These are phyloP conservation scores for Metschnikowia cerradonensis DNA, from an alignment of 805 yeast species.

Conservation along the genomic window DNA sequence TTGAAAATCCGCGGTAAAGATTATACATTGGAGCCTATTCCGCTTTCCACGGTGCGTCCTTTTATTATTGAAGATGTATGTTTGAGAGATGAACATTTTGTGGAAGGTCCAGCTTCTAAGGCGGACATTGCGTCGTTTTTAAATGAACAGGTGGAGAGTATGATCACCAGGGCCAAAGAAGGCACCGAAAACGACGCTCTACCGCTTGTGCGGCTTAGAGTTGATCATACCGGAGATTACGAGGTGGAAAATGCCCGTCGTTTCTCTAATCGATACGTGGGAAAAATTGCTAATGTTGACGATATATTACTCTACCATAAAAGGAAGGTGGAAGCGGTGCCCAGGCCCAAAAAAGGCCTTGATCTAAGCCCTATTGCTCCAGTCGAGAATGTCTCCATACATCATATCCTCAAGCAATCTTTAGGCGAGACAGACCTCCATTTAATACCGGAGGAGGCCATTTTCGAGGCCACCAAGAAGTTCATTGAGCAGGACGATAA, in stretches of 20 bases:
- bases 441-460: constrained; percentile 69
- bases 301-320: constrained; percentile 74
- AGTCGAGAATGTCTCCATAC: constrained; percentile 29
- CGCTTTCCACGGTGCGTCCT: constrained; percentile 72
- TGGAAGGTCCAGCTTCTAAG: constrained; percentile 58
- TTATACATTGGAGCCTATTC: constrained; percentile 55
- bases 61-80: constrained; percentile 68
- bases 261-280: constrained; percentile 86
- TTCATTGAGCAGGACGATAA: constrained; percentile 84
- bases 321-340: constrained; percentile 28
- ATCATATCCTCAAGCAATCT: constrained; percentile 58
- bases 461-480: constrained; percentile 65
- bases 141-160: constrained; percentile 56
- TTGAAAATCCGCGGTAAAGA: constrained; percentile 58
- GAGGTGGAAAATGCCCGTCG: constrained; percentile 89
- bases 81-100: constrained; percentile 49
- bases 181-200: constrained; percentile 22
- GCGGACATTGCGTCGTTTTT: constrained; percentile 59
- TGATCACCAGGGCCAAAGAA: constrained; percentile 53
- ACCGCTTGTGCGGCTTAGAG: constrained; percentile 77
- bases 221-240: constrained; percentile 86
- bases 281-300: constrained; percentile 85
- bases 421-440: constrained; percentile 61
- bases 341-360: constrained; percentile 6
- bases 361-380: constrained; percentile 5